A percentile compares a stretch with the other conserved stretches of the same genome.
Conservation (phyloP, 1,284 basidiomycete species). For the Coniferiporia sulphurascens region DNA sequence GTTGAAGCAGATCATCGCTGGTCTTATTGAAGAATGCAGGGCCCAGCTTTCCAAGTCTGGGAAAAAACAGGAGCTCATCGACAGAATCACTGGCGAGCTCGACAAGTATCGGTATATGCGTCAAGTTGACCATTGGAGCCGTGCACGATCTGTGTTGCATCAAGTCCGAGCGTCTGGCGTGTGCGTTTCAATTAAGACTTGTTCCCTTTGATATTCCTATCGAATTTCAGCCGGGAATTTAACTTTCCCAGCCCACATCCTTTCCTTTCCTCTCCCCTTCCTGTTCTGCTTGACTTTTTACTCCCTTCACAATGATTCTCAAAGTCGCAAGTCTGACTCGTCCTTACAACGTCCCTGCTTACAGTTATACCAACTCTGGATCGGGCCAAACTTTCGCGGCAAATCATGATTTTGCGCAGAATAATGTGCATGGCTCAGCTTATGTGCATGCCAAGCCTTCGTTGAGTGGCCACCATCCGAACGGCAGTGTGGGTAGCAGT, state of each 20-base stretch:
- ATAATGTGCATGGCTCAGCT: constrained; percentile 7
- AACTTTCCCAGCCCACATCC: too few species aligned
- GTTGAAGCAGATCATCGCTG: constrained; percentile 69
- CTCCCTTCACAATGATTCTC: background rate
- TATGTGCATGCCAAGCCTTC: background rate
- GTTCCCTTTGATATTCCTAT: background rate
- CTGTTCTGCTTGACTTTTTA: too few species aligned
- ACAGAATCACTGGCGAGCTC: constrained; percentile 54
- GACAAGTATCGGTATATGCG: constrained; percentile 53
- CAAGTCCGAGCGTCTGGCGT: constrained; percentile 55
- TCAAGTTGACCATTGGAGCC: constrained; percentile 57
- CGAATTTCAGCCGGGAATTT: too few species aligned
- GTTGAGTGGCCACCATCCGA: background rate
- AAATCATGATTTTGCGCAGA: constrained; percentile 7
- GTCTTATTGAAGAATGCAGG: constrained; percentile 69
- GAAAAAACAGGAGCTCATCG: constrained; percentile 80
- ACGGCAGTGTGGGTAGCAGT: background rate
- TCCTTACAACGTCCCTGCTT: background rate
- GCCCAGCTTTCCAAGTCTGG: constrained; percentile 69
- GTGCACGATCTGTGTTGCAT: constrained; percentile 55
- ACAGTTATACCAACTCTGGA: constrained; percentile 12
- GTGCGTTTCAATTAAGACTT: constrained; percentile 40
- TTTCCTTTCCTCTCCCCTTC: too few species aligned
- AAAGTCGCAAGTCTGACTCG: background rate
- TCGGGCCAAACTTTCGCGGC: background rate